These are phyloP conservation scores for Backusella luteola DNA, from an alignment of 192 early-diverging fungal species.

Conservation along the genomic window DNA sequence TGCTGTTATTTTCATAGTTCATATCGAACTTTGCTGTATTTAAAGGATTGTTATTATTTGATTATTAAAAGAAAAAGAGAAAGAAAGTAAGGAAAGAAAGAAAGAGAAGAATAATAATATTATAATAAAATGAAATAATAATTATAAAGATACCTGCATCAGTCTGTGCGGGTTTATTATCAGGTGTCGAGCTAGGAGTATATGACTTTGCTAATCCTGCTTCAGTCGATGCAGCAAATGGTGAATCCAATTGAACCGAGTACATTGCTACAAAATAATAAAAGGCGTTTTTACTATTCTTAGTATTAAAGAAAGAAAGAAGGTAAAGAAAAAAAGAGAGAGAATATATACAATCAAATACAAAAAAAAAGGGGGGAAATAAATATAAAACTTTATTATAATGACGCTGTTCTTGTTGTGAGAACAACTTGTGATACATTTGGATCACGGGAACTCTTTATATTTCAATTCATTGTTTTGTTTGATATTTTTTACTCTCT, in stretches of 20 bases:
- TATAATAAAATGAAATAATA: neutral
- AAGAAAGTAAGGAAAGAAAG: neutral
- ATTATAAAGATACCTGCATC: conserved; percentile 15
- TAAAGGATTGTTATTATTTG: neutral
- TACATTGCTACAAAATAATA: neutral
- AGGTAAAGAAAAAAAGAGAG: neutral
- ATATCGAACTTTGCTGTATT: neutral
- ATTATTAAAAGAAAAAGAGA: neutral
- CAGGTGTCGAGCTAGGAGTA: neutral
- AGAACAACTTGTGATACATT: conserved; percentile 14
- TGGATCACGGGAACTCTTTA: conserved; percentile 3
- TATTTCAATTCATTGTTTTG: conserved; percentile 2
- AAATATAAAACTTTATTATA: conserved; percentile 9
- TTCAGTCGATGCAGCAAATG: neutral
- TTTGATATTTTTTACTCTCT: neutral
- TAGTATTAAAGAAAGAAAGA: neutral
- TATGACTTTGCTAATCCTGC: neutral
- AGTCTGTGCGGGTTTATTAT: conserved; percentile 17
- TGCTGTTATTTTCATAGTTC: conserved; percentile 15
- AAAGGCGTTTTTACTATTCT: neutral
- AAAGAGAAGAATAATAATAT: neutral
- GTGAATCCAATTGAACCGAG: conserved; percentile 16
- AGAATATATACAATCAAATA: neutral
- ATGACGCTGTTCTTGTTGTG: neutral
- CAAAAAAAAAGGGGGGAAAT: conserved; percentile 3